Percentiles rank a stretch among this genome's conserved stretches.
phyloP scores from a whole-genome alignment of 805 yeast genomes.

The Vanderwaltozyma verrucispora region DNA sequence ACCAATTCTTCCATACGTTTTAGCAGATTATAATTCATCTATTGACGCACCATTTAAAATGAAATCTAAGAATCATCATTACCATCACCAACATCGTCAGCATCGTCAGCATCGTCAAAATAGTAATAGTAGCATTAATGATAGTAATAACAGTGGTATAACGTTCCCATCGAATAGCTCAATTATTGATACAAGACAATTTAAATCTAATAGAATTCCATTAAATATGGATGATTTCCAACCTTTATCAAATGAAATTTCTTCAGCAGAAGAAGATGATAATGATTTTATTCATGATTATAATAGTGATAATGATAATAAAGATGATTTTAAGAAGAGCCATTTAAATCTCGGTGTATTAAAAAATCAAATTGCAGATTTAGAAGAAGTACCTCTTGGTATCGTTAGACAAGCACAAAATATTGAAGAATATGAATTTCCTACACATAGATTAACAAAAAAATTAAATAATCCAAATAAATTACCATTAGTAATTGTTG shows the following conservation, averaged over 20 bases:
- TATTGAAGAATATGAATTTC: constrained; percentile 65
- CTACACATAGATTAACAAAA: constrained; percentile 73
- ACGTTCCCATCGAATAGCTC: not conserved
- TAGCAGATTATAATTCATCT: constrained; percentile 63
- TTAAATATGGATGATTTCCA: constrained; percentile 49
- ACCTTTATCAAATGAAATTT: constrained; percentile 38
- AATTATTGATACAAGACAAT: not conserved
- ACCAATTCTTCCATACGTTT: constrained; percentile 69
- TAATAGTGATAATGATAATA: not conserved
- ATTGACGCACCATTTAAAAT: constrained; percentile 53
- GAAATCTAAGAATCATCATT: not conserved
- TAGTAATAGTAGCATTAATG: not conserved
- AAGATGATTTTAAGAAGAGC: constrained; percentile 6
- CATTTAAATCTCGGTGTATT: constrained; percentile 25
- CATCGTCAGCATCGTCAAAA: not conserved
- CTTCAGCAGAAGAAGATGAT: constrained; percentile 36
- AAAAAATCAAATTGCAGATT: constrained; percentile 67
- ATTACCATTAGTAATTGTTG: constrained; percentile 86
- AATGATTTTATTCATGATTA: constrained; percentile 4
- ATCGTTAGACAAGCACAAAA: constrained; percentile 75
- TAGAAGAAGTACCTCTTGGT: constrained; percentile 96
- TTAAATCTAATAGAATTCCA: constrained; percentile 31
- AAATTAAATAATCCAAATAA: constrained; percentile 63
- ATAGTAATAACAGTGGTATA: no score
- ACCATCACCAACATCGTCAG: not conserved